Percentiles rank a stretch among this genome's conserved stretches.
Evolutionary conservation across 495 filamentous ascomycete species (phyloP).

Genomic region (Hypoxylon crocopeplum): DNA sequence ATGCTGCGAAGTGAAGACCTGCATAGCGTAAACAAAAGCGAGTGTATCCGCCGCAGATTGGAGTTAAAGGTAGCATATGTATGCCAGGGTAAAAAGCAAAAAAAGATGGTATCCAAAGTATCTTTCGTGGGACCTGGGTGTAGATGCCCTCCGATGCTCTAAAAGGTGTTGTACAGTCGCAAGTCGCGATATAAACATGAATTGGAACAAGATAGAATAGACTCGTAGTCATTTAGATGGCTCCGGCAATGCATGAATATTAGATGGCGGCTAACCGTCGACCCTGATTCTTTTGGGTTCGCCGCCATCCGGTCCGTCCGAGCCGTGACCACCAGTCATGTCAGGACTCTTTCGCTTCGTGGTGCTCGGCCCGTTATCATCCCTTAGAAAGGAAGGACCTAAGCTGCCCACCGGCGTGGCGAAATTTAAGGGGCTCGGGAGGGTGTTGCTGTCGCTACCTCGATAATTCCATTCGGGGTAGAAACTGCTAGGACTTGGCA

Average conservation of each 20-base stretch:
- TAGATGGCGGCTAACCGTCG: conserved; percentile 37
- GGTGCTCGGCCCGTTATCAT: conserved; percentile 45
- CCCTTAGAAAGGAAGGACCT: conserved; percentile 71
- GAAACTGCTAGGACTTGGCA: conserved; percentile 88
- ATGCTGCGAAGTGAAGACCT: conserved; percentile 38
- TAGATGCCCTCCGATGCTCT: conserved; percentile 17
- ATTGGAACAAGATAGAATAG: conserved; percentile 1
- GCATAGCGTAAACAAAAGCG: conserved; percentile 31
- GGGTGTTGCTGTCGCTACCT: conserved; percentile 74
- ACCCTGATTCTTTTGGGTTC: conserved; percentile 55
- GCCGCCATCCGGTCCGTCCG: conserved; percentile 44
- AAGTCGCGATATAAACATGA: conserved; percentile 17
- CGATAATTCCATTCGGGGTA: conserved; percentile 87
- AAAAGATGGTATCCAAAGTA: conserved; percentile 30
- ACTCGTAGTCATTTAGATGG: not conserved
- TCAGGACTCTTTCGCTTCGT: conserved; percentile 59
- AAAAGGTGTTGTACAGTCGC: conserved; percentile 27
- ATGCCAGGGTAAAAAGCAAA: conserved; percentile 28
- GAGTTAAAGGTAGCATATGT: conserved; percentile 22
- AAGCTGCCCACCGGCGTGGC: conserved; percentile 80
- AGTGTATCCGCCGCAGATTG: conserved; percentile 19
- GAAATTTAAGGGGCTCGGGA: conserved; percentile 91
- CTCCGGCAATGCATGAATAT: not conserved
- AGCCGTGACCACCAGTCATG: conserved; percentile 40
- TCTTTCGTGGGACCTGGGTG: conserved; percentile 3